Base-by-base conservation (phyloP, 2,329 filamentous ascomycete genomes). In the Claviceps pazoutovae region DNA sequence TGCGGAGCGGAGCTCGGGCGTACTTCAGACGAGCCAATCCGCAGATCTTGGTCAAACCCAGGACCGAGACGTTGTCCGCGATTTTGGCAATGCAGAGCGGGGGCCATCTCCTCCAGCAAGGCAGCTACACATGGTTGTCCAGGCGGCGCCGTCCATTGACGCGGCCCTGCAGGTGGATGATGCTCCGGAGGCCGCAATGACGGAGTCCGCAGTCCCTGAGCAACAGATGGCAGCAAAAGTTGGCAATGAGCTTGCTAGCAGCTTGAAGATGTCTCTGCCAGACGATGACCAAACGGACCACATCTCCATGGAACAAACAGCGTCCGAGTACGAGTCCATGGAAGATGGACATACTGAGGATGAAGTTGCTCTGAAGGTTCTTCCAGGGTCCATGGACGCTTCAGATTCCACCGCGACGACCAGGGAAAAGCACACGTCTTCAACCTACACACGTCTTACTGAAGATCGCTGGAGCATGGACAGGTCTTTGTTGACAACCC, bases 391-490 rank as follows among this genome's bases (percentile, higher is more conserved):
- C 30, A 54, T 57, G 0, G 61, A 66, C 46, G 59, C 54, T 46
- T 64, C 63, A 3, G 61, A 64, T 45, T 60, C 62, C 8, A 50
- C 59, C 11, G 51, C 59, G 9, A 59, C 57, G 2, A 59, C 57
- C 2, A 55, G 53, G 51, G 63, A 62, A 54, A 68, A 67, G 53
- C 66, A 67, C 55, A 64, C 63, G 7, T 68, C 66, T 16, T 70
- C 67, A 5, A 60, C 68, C 36, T 69, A 63, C 50, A 69, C 66
- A 13, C 64, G 67, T n/a, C 60, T 57, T 6, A 68, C 62, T 1
- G 67, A 68, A 30, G 65, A 68, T 39, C 61, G 62, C 44, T 69
- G 62, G 61, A 70, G 67, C 55, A 58, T 65, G 19, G 65, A 68
- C 39, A 62, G 65, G 26, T 67, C 67, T 9, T 66, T 64, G 8